Percentiles rank a stretch among this genome's conserved stretches.
These are phyloP conservation scores for Pseudogymnoascus sp. DNA, from an alignment of 2,329 filamentous ascomycete genomes.

Conservation along the genomic window DNA sequence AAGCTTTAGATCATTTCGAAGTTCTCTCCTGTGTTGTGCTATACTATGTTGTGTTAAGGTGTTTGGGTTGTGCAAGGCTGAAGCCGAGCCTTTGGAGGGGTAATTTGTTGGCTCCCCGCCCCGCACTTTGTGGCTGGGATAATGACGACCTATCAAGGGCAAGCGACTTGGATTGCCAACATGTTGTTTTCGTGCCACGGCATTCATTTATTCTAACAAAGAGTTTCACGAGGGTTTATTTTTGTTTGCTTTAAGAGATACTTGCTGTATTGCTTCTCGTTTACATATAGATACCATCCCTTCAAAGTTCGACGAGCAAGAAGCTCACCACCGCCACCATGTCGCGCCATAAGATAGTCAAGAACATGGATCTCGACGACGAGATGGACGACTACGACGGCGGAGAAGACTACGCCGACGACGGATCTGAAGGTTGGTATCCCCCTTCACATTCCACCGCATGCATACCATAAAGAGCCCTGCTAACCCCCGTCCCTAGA, in stretches of 20 bases:
- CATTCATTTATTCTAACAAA: not conserved
- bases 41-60: not conserved
- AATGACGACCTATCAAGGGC: constrained; percentile 9
- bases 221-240: not conserved
- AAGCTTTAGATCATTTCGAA: not conserved
- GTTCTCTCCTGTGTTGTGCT: not conserved
- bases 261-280: not conserved
- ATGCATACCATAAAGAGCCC: constrained; percentile 15
- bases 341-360: constrained; percentile 35
- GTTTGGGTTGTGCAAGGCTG: not conserved
- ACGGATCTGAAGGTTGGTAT: constrained; percentile 32
- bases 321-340: constrained; percentile 22
- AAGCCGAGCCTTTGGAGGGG: constrained; percentile 8
- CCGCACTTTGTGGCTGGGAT: constrained; percentile 8
- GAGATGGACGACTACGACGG: constrained; percentile 48
- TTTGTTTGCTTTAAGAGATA: not conserved
- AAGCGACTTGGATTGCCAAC: constrained; percentile 5
- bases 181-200: not conserved
- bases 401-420: constrained; percentile 36
- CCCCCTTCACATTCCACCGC: not conserved
- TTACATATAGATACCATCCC: not conserved
- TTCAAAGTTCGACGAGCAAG: not conserved
- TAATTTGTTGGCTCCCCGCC: constrained; percentile 3
- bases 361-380: constrained; percentile 36
- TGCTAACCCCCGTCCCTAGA: constrained; percentile 17